Base-by-base conservation (phyloP, 768 basidiomycete species). In the Cystofilobasidium bisporidii region DNA sequence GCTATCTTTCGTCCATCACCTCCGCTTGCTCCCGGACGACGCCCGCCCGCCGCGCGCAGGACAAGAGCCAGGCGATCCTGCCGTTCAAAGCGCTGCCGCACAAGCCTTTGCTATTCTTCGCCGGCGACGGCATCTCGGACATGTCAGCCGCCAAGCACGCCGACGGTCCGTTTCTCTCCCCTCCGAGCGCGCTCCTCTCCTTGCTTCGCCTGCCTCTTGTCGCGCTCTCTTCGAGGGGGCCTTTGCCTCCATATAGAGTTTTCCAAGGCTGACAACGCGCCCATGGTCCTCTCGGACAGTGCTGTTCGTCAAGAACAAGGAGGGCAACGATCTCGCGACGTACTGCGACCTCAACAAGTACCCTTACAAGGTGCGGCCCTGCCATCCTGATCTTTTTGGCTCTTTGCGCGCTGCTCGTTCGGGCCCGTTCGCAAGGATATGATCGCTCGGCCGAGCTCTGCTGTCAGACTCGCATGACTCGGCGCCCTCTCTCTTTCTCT, bases 71-170 rank as follows among this genome's bases (percentile, higher is more conserved):
- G 72, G 91, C 94, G 3, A 97, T 98, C 72, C 79, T 93, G 41
- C 93, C 90, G 0, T 99, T 97, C 79, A 82, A 85, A 24, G 79
- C 81, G 48, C 81, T 93, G 20, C 40, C 56, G 18, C 76, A 84
- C 60, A 84, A 86, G 11, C 94, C 96, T 1, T 85, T 83, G 1
- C 80, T 96, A 12, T 93, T 98, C 79, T 99, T 96, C 83, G 93
- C 96, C 71, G 96, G 96, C 0, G 96, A 99, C 75, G 96, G 96
- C 41, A 94, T 96, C 61, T 93, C 90, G 65, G 91, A 48, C n/a
- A 48, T 48, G 47, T n/a, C 22, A 5, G 47, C 47, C n/a, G 47
- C 47, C 22, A 48, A 48, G 22, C 47, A 48, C 47, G 47, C 47
- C 2, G 91, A 88, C 61, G 53, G 83, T 79, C 14, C 26, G n/a